Conservation (phyloP, 768 basidiomycete genomes). For the Mycena rosella region DNA sequence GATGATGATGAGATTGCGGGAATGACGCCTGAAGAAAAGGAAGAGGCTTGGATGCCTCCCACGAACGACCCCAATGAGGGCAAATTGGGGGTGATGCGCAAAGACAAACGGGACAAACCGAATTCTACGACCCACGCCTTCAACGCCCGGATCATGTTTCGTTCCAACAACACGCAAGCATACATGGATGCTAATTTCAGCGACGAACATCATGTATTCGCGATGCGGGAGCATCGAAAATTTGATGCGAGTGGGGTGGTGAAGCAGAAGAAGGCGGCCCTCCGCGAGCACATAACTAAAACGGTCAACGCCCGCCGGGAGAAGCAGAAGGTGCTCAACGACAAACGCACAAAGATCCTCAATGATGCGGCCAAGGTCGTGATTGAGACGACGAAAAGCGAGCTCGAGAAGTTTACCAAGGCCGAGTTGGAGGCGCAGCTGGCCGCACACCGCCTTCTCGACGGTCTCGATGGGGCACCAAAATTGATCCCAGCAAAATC, state of each 20-base stretch:
- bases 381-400: no score
- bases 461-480: no score
- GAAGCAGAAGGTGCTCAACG: no score
- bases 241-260: conserved; percentile 6
- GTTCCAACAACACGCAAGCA: conserved; percentile 18
- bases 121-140: conserved; percentile 5
- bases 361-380: no score
- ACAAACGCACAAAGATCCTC: no score
- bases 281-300: no score
- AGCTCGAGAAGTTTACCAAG: no score
- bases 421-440: no score
- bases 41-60: conserved; percentile 21
- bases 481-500: no score
- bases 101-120: conserved; percentile 10
- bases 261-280: no score
- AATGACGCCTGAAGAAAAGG: conserved; percentile 4
- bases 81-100: conserved; percentile 18
- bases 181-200: conserved; percentile 24
- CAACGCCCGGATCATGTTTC: conserved; percentile 20
- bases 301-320: no score
- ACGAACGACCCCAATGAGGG: conserved; percentile 37
- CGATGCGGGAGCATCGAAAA: conserved; percentile 8
- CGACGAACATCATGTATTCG: conserved; percentile 13
- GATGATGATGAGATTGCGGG: conserved; percentile 32
- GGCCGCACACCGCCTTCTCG: no score